Conservation (phyloP, 2,329 filamentous ascomycete genomes). For the Cladosporium oxysporum region DNA sequence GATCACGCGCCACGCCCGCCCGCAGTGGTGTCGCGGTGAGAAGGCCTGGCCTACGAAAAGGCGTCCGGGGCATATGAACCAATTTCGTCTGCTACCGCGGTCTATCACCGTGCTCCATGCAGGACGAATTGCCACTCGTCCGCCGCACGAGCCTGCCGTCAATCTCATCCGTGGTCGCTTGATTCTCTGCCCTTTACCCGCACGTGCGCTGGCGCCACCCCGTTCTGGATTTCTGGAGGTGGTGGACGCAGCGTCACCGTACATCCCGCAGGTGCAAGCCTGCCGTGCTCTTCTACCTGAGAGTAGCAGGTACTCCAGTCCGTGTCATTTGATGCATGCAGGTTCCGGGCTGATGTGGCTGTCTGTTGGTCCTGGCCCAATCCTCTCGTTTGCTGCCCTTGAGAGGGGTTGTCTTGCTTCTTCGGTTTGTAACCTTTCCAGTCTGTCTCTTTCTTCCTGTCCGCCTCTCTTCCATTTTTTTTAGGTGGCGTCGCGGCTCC, state of each 20-base stretch:
- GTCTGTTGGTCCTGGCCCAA: conserved; percentile 7
- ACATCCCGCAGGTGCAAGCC: conserved; percentile 14
- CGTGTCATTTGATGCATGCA: conserved; percentile 18
- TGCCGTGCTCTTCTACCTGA: conserved; percentile 16
- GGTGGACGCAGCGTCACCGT: conserved; percentile 3
- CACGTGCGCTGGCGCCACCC: conserved; percentile 3
- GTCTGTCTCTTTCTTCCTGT: not conserved
- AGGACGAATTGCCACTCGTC: not conserved
- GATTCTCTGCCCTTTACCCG: not conserved
- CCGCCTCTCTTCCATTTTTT: not conserved
- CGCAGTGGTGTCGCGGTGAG: conserved; percentile 1
- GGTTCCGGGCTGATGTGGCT: conserved; percentile 17
- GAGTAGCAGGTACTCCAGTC: conserved; percentile 7
- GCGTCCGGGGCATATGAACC: conserved; percentile 13
- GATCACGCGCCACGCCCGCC: conserved; percentile 13
- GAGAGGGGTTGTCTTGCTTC: conserved; percentile 1
- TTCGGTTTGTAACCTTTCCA: conserved; percentile 2
- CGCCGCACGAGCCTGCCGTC: not conserved
- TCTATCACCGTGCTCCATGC: conserved; percentile 5
- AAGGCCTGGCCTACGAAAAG: conserved; percentile 9
- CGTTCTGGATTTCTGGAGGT: conserved; percentile 6
- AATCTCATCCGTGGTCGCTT: not conserved
- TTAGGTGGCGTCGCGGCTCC: not conserved
- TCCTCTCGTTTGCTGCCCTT: conserved; percentile 10
- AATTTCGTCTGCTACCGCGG: conserved; percentile 18